Evolutionary conservation across 352 stramenopile species (phyloP), one percentile per base, ranked within the genome.

Genomic region (Phytopythium boreale): DNA sequence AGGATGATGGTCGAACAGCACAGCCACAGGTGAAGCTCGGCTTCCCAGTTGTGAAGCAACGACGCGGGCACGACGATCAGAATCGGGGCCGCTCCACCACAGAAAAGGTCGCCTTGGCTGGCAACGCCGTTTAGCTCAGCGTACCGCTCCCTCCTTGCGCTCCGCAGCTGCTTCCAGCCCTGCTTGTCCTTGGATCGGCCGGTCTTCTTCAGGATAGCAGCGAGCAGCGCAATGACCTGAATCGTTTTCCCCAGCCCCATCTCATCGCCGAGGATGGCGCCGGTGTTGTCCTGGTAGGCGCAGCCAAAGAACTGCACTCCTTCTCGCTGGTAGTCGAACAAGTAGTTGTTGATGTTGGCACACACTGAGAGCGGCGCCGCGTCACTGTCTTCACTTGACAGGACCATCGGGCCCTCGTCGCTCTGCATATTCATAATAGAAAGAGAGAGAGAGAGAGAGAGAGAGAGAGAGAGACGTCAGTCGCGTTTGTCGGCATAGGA

Each of bases 31-130:
- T 98, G 98, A 36, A 99, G 88, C 73, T 99, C 98, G 20, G 92
- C 92, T 67, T 99, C 97, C 97, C 98, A 99, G 68, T 99, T 99
- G 52, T 99, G 88, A 19, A 99, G 87, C 64, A 98, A 94, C 15
- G 90, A 98, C 37, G 97, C 99, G 27, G 97, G 98, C 9, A 99
- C 97, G 41, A 99, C 88, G 57, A 99, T 96, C 36, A 99, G 81
- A 71, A 99, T 96, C 44, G 98, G 97, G 12, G 67, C 64, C n/a
- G 73, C 58, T 19, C 78, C 68, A 63, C 71, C 60, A 53, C 53
- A 69, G 73, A 67, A 96, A 84, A 24, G 80, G 59, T 64, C 88
- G 76, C 50, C 95, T 46, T 56, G 65, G 36, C 50, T 61, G 31
- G 14, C 47, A 57, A 93, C 80, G 47, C 61, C 72, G 17, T 80